A percentile compares a stretch with the other conserved stretches of the same genome.
Evolutionary conservation across 768 basidiomycete genomes (phyloP).

Genomic region (Neoboletus magnificus): DNA sequence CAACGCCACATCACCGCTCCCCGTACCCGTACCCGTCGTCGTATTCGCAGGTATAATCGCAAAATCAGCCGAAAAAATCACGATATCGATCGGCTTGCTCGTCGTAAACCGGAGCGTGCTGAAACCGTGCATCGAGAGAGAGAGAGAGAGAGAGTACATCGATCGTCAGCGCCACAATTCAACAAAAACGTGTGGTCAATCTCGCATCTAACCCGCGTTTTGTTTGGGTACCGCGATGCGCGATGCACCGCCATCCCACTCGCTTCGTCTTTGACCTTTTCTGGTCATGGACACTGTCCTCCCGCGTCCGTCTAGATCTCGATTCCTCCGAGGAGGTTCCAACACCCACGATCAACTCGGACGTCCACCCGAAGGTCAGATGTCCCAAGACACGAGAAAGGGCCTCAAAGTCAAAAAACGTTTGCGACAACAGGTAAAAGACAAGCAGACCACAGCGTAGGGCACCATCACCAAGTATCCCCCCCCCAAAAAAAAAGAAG

Average conservation of each 20-base stretch:
- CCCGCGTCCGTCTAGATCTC: slow-evolving; percentile 8
- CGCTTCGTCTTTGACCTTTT: not conserved
- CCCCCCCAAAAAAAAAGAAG: not conserved
- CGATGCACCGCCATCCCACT: slow-evolving; percentile 13
- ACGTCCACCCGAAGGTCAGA: not conserved
- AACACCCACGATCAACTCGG: slow-evolving; percentile 14
- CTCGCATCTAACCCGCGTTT: not conserved
- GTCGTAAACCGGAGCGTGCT: slow-evolving; percentile 35
- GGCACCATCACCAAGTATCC: not conserved
- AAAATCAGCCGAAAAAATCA: slow-evolving; percentile 54
- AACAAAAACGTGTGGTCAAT: not conserved
- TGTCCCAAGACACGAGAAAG: not conserved
- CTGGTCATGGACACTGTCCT: slow-evolving; percentile 3
- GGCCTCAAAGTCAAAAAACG: not conserved
- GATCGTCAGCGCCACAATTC: not conserved
- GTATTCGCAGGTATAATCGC: slow-evolving; percentile 31
- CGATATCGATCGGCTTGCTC: slow-evolving; percentile 19
- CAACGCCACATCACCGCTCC: not conserved
- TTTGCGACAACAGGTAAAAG: not conserved
- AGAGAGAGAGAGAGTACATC: not conserved
- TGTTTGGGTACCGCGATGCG: not conserved
- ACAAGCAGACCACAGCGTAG: not conserved
- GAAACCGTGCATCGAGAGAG: no score
- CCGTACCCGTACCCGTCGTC: not conserved
- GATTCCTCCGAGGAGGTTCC: slow-evolving; percentile 15